These are phyloP conservation scores for Debaryomyces robertsiae DNA, from an alignment of 1,139 yeast genomes.

Conservation along the genomic window DNA sequence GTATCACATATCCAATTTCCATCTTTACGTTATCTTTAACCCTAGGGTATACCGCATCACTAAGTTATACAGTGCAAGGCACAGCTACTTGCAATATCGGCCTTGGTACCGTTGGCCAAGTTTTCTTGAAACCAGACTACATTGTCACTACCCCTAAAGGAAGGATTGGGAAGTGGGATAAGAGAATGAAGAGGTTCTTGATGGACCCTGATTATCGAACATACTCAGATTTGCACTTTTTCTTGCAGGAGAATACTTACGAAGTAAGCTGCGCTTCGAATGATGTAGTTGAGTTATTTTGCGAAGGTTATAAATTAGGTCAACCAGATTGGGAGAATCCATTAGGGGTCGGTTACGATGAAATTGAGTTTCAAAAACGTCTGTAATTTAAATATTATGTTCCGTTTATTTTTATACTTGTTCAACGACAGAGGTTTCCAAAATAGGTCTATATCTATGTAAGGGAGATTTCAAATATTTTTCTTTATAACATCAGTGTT, in stretches of 20 bases:
- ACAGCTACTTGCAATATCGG: constrained; percentile 19
- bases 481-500: constrained; percentile 35
- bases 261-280: constrained; percentile 27
- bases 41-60: constrained; percentile 11
- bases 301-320: constrained; percentile 22
- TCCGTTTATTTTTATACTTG: neutral
- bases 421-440: neutral
- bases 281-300: constrained; percentile 25
- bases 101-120: constrained; percentile 25
- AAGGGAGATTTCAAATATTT: constrained; percentile 23
- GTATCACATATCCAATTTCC: constrained; percentile 7
- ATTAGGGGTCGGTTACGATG: constrained; percentile 18
- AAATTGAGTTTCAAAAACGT: neutral
- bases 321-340: constrained; percentile 25
- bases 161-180: constrained; percentile 18
- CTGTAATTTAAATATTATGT: neutral
- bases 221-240: constrained; percentile 13
- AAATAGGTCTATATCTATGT: constrained; percentile 4
- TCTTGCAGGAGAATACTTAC: constrained; percentile 17
- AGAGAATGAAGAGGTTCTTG: constrained; percentile 13
- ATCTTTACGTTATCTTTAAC: constrained; percentile 13
- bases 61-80: constrained; percentile 16
- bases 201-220: constrained; percentile 17
- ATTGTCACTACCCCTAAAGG: constrained; percentile 15
- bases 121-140: constrained; percentile 24